A percentile compares a stretch with the other conserved stretches of the same genome.
Conservation (phyloP, 495 filamentous ascomycete species). For the Penicillium psychrofluorescens region DNA sequence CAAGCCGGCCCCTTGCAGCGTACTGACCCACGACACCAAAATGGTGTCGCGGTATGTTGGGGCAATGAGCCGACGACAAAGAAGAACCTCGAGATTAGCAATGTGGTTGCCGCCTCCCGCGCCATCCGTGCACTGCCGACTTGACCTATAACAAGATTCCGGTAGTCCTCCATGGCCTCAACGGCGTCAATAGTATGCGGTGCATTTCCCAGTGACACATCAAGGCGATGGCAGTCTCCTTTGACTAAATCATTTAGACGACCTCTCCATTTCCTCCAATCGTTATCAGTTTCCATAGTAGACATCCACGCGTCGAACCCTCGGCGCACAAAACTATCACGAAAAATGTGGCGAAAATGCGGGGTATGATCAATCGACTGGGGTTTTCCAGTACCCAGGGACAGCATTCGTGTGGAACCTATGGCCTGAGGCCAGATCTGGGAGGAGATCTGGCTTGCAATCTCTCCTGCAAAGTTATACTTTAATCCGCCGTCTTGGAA, state of each 20-base stretch:
- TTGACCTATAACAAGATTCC: slow-evolving; percentile 12
- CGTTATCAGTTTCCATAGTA: slow-evolving; percentile 10
- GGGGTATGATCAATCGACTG: slow-evolving; percentile 1
- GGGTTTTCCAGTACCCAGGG: slow-evolving; percentile 9
- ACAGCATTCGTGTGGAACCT: slow-evolving; percentile 8
- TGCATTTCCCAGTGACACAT: slow-evolving; percentile 8
- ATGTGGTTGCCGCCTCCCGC: slow-evolving; percentile 7
- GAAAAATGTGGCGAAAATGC: slow-evolving; percentile 14
- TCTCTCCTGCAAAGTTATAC: slow-evolving; percentile 16
- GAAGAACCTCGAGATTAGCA: slow-evolving; percentile 16
- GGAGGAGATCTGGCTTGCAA: slow-evolving; percentile 7
- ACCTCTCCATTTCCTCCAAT: slow-evolving; percentile 9
- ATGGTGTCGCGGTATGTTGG: slow-evolving; percentile 3
- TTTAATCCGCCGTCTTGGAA: slow-evolving; percentile 19
- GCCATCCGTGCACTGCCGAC: slow-evolving; percentile 9
- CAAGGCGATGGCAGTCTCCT: slow-evolving; percentile 5
- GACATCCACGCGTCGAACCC: slow-evolving; percentile 18
- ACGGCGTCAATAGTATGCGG: slow-evolving; percentile 10
- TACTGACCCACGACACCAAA: slow-evolving; percentile 11
- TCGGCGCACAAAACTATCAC: slow-evolving; percentile 14
- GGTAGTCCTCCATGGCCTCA: slow-evolving; percentile 14
- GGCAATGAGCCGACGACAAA: slow-evolving; percentile 5
- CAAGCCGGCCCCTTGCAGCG: slow-evolving; percentile 11
- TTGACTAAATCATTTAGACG: slow-evolving; percentile 1
- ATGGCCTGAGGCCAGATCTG: slow-evolving; percentile 12